Evolutionary conservation across 176 grass and related monocot species (phyloP).

Genomic region (Bothriochloa decipiens): DNA sequence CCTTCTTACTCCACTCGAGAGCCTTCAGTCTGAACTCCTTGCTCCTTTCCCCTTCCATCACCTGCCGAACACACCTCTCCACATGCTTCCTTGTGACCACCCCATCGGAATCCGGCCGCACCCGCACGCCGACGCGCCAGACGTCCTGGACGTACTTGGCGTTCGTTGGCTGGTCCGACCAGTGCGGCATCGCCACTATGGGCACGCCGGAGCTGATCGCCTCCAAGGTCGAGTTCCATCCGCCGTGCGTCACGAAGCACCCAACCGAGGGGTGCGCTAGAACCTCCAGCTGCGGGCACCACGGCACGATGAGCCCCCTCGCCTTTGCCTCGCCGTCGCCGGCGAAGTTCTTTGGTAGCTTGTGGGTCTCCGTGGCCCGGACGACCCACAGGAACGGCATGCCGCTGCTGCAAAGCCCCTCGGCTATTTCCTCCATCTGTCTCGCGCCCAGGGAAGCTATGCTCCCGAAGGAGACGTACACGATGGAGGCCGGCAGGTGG

Average conservation of each 20-base stretch:
- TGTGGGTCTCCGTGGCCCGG: slow-evolving; percentile 8
- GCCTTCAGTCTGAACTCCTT: slow-evolving; percentile 41
- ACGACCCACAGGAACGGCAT: slow-evolving; percentile 73
- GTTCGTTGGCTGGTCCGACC: slow-evolving; percentile 67
- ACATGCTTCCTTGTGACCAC: slow-evolving; percentile 27
- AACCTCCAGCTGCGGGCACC: slow-evolving; percentile 70
- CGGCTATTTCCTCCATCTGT: slow-evolving; percentile 52
- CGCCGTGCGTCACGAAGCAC: slow-evolving; percentile 67
- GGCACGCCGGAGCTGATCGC: slow-evolving; percentile 29
- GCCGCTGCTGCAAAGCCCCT: slow-evolving; percentile 38
- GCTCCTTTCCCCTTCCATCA: slow-evolving; percentile 37
- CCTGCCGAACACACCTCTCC: slow-evolving; percentile 23
- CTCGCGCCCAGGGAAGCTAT: slow-evolving; percentile 6
- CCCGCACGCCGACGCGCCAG: slow-evolving; percentile 61
- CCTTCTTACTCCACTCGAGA: slow-evolving; percentile 36
- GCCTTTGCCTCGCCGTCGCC: background rate
- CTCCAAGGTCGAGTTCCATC: slow-evolving; percentile 71
- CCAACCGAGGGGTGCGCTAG: slow-evolving; percentile 51
- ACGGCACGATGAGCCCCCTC: slow-evolving; percentile 45
- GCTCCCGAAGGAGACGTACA: slow-evolving; percentile 71
- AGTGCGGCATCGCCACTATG: slow-evolving; percentile 58
- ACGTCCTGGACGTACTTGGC: slow-evolving; percentile 67
- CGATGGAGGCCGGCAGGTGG: slow-evolving; percentile 30
- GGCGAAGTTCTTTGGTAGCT: slow-evolving; percentile 28
- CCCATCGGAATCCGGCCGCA: background rate